Base-by-base conservation (phyloP, 1,284 basidiomycete species). In the Malassezia vespertilionis region DNA sequence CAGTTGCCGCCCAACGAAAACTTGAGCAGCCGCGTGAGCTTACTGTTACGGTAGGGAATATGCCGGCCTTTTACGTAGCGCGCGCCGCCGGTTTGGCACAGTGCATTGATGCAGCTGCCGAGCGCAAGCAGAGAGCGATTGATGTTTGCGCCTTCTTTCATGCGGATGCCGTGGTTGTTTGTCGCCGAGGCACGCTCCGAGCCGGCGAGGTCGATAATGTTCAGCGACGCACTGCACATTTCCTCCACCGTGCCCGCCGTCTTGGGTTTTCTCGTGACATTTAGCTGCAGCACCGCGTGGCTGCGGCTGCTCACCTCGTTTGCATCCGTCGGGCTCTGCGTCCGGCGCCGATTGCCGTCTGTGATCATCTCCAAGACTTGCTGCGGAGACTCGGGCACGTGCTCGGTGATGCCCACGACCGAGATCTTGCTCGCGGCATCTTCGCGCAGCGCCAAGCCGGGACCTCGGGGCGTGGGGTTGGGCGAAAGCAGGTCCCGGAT, bases 131-230 rank as follows among this genome's bases (percentile, higher is more conserved):
- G 57, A 21, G 63, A 66, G 51, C 66, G 66, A 60, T 70, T 70
- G 57, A 70, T 70, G 51, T 70, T 70, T 33, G 67, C 67, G n/a
- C 67, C 67, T 46, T 70, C 67, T 42, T 69, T 70, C 67, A 70
- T 70, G 14, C 67, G 61, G 14, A 60, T 55, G n/a, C 67, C 67
- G 21, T 64, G 66, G 57, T 70, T 70, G 35, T 55, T 47, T 4
- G 67, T 70, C 15, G 67, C 67, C 34, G 65, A 58, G 30, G 67
- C 67, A 20, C 67, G 60, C 33, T 70, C 67, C 2, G 62, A 65
- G 15, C 67, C 67, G 18, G 67, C 67, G 1, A 70, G 55, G 40
- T 70, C 67, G 52, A 70, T 70, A 46, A 70, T 67, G 54, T 66
- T 70, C 44, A 70, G 65, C 22, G 61, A 64, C 10, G 67, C 67